Base-by-base conservation (phyloP, 192 early-diverging fungal species). In the Cetraspora pellucida region DNA sequence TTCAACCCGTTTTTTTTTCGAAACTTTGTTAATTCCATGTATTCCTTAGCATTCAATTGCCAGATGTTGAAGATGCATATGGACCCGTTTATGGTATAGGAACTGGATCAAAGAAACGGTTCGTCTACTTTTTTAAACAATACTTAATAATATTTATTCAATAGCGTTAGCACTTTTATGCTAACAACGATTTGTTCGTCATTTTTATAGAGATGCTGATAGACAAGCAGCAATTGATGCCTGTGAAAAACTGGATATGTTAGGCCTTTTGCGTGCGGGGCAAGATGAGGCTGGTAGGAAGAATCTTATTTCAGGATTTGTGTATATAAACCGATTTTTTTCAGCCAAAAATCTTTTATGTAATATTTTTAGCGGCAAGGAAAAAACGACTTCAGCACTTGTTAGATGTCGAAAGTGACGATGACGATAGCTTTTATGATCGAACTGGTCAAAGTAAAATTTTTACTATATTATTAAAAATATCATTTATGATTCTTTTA, bases 351-450 rank as follows among this genome's bases (percentile, higher is more conserved):
- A 10, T 31, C n/a, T 47, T n/a, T 67, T 66, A 54, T 23, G 11
- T 8, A 45, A 14, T 7, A n/a, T 67, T 11, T 37, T n/a, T 72
- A 79, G 78, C 66, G 4, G n/a, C 72, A 8, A 23, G 77, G 0
- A 74, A 79, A 78, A 60, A 75, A 30, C 55, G 78, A 44, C 71
- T 74, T 45, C 72, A 64, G 3, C 55, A 63, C 45, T 61, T 50
- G 10, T 79, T 80, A 37, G 71, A 77, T 25, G 83, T 80, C 0
- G 77, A 77, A 0, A 82, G 85, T 27, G 87, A 89, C 47, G 87
- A 89, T 52, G 86, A 90, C 19, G 93, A 93, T 60, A 82, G 77
- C 10, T 90, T 87, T 75, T 94, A 92, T 77, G 93, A 94, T 77
- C 78, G 86, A 68, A 89, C 90, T 50, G 83, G 81, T 74, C 81